Evolutionary conservation across 1,284 basidiomycete genomes (phyloP), one percentile per base, ranked within the genome.

Genomic region (Leucoagaricus sp.): DNA sequence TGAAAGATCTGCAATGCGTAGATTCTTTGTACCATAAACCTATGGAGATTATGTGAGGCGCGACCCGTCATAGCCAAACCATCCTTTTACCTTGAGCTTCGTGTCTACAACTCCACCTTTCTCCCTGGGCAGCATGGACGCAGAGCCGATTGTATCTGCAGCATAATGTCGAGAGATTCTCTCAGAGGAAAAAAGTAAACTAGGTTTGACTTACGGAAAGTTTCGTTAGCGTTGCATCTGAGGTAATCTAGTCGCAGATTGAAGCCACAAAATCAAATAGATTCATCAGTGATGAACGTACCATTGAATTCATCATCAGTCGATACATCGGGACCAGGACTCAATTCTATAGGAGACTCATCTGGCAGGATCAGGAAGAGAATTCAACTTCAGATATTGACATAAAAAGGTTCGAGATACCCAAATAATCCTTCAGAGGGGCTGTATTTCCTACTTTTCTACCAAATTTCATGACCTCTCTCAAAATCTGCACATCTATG

Each of bases 51-150:
- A 21, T 23, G 9, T 34, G 13, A 50, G 21, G 13, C 6, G 25
- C 15, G 25, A 15, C 23, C 15, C 19, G 8, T n/a, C 13, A 8
- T 19, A 47, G 13, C 28, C 13, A 4, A n/a, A 23, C 12, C 8
- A n/a, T 50, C 36, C 17, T 19, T 70, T 65, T 26, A 86, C 74
- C 60, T 77, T 77, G 8, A 73, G 57, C 1, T 62, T 62, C 1
- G 67, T 62, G 54, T 72, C 69, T 10, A 75, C 74, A 12, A 73
- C 86, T 56, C 86, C 87, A 33, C 81, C 80, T 55, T 79, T 72
- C 25, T 78, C 75, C 36, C 74, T 66, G 10, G 86, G 86, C 40
- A 87, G 72, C 86, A 88, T 87, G 0, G 84, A 78, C 52, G 76
- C 80, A 6, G 75, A 72, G 2, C 76, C 77, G 21, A 67, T 61